Base-by-base conservation (phyloP, 2,329 filamentous ascomycete species). In the Fusarium nygamai region DNA sequence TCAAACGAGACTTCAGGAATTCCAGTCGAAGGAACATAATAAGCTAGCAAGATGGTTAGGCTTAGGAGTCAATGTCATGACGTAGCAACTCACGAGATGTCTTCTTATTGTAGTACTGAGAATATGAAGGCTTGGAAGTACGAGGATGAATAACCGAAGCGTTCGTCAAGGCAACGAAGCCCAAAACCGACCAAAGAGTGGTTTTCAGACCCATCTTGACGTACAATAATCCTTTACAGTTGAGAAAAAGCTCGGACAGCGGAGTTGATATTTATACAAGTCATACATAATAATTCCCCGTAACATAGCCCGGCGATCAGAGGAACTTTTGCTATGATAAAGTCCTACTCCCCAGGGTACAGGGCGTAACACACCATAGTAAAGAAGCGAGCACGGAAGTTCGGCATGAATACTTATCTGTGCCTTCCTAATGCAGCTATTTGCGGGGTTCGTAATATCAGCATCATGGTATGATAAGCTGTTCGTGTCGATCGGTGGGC, bases 361-460 rank as follows among this genome's bases (percentile, higher is more conserved):
- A 63, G 50, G 38, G n/a, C 39, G 33, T 4, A n/a, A 43, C 33
- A 62, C 50, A 58, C n/a, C 38, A 50, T 3, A 22, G 16, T 27
- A 19, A 64, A 67, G 19, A 38, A 3, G 33, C 19, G 17, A 50
- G 68, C 13, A 34, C 69, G 69, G 69, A 72, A 67, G 64, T 72
- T 72, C 69, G 69, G 69, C 69, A 72, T 63, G 19, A 33, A 36
- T 20, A 44, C 39, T 46, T 69, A 54, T 54, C 65, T 27, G 41
- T 61, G 69, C 69, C 69, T 72, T 72, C 69, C 69, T 72, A 60
- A 64, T 72, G 38, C 51, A 63, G 69, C 16, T n/a, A 58, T 62
- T 72, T 71, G 69, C 50, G 64, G 69, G 68, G 68, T 54, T 36
- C 47, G 19, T 27, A 33, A 64, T 61, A 62, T 36, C 50, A 44